Evolutionary conservation across 2,329 filamentous ascomycete species (phyloP).

Genomic region (Beauveria caledonica): DNA sequence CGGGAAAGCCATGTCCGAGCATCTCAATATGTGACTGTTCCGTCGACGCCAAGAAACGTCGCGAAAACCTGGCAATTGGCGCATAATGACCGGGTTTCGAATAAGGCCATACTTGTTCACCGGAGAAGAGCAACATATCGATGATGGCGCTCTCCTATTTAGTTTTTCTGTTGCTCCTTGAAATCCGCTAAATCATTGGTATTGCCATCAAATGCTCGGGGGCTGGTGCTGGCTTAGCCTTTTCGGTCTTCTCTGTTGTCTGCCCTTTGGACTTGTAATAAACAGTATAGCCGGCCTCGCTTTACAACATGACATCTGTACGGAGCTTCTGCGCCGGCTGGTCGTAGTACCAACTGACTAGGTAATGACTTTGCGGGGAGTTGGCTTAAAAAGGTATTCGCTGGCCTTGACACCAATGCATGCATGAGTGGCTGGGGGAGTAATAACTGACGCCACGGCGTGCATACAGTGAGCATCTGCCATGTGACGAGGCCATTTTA

Average conservation of each 20-base stretch:
- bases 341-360: not conserved
- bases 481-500: not conserved
- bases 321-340: not conserved
- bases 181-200: not conserved
- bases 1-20: not conserved
- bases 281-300: not conserved
- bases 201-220: not conserved
- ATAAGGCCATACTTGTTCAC: not conserved
- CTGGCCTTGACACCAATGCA: not conserved
- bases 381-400: not conserved
- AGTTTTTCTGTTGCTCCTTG: not conserved
- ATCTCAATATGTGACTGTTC: not conserved
- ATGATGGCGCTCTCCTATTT: not conserved
- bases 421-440: slow-evolving; percentile 2
- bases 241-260: no score
- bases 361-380: not conserved
- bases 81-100: not conserved
- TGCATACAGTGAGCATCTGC: not conserved
- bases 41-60: not conserved
- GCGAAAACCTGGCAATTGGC: not conserved
- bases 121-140: slow-evolving; percentile 4
- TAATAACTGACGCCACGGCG: not conserved
- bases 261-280: not conserved
- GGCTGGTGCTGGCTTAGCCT: not conserved
- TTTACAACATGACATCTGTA: not conserved